These are phyloP conservation scores for Tylopilus rubrobrunneus DNA, from an alignment of 768 basidiomycete genomes.

Conservation along the genomic window DNA sequence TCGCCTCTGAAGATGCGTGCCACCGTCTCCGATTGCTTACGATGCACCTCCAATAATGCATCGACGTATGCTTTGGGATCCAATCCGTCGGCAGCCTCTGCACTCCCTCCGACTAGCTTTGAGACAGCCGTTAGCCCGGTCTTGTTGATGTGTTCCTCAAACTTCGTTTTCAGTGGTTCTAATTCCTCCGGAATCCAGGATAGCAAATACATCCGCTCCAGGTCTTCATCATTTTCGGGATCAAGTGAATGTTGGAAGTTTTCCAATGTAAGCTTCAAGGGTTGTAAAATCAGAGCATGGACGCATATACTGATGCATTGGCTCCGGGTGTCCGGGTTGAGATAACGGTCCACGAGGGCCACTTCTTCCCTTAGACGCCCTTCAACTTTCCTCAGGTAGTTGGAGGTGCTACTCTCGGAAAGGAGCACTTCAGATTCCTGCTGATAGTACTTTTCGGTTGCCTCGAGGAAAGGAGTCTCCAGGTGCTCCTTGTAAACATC, in stretches of 20 bases:
- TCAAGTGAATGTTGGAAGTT: conserved; percentile 89
- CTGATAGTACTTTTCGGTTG: conserved; percentile 89
- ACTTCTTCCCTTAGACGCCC: conserved; percentile 91
- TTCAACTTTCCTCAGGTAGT: conserved; percentile 94
- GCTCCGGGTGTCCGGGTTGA: conserved; percentile 86
- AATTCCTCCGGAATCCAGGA: conserved; percentile 87
- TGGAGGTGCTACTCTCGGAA: conserved; percentile 82
- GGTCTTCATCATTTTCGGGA: conserved; percentile 90
- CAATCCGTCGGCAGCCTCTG: conserved; percentile 52
- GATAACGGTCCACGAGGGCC: conserved; percentile 89
- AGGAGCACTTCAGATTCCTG: conserved; percentile 90
- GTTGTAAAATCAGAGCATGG: conserved; percentile 84
- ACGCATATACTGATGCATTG: conserved; percentile 81
- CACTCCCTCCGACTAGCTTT: conserved; percentile 56
- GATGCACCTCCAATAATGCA: conserved; percentile 84
- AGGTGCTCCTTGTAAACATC: conserved; percentile 93
- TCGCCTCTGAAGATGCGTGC: conserved; percentile 87
- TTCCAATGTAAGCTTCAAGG: conserved; percentile 83
- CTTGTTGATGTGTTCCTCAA: conserved; percentile 94
- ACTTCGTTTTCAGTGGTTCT: conserved; percentile 86
- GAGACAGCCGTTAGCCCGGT: conserved; percentile 80
- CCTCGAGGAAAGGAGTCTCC: conserved; percentile 81
- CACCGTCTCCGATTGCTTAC: conserved; percentile 88
- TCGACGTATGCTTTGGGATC: conserved; percentile 96
- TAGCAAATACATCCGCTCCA: conserved; percentile 95